A percentile compares a stretch with the other conserved stretches of the same genome.
These are phyloP conservation scores for Lipomyces starkeyi DNA, from an alignment of 805 yeast species.

Conservation along the genomic window DNA sequence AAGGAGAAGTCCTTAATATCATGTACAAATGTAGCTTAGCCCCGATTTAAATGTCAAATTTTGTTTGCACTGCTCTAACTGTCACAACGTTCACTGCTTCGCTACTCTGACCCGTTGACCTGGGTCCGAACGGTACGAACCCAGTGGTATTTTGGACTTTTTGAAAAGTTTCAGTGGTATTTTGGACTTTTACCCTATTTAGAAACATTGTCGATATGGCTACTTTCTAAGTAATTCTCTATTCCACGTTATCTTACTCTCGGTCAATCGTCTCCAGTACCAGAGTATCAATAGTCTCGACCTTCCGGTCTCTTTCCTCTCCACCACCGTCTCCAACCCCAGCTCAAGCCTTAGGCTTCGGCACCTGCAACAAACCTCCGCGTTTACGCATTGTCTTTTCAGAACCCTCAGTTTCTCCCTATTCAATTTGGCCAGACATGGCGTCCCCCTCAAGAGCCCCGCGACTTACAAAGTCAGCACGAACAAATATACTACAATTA, in stretches of 20 bases:
- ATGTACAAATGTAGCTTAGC: too few relatives aligned
- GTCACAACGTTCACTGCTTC: too few relatives aligned
- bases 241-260: slow-evolving; percentile 10
- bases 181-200: too few relatives aligned
- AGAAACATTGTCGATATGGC: slow-evolving; percentile 21
- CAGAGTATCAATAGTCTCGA: slow-evolving; percentile 8
- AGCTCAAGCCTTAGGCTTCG: slow-evolving; percentile 16
- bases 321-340: slow-evolving; percentile 5
- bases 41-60: too few relatives aligned
- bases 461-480: slow-evolving; percentile 25
- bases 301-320: slow-evolving; percentile 5
- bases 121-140: too few relatives aligned
- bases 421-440: slow-evolving; percentile 27
- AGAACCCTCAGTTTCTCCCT: slow-evolving; percentile 24
- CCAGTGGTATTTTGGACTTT: too few relatives aligned
- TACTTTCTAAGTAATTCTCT: slow-evolving; percentile 24
- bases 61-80: too few relatives aligned
- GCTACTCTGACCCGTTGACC: too few relatives aligned
- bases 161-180: too few relatives aligned
- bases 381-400: slow-evolving; percentile 37
- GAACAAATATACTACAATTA: neutral
- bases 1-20: too few relatives aligned
- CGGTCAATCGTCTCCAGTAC: neutral
- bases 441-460: slow-evolving; percentile 23
- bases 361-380: slow-evolving; percentile 13